Evolutionary conservation across 179 eudicot genomes (phyloP).

Genomic region (Silene noctiflora): DNA sequence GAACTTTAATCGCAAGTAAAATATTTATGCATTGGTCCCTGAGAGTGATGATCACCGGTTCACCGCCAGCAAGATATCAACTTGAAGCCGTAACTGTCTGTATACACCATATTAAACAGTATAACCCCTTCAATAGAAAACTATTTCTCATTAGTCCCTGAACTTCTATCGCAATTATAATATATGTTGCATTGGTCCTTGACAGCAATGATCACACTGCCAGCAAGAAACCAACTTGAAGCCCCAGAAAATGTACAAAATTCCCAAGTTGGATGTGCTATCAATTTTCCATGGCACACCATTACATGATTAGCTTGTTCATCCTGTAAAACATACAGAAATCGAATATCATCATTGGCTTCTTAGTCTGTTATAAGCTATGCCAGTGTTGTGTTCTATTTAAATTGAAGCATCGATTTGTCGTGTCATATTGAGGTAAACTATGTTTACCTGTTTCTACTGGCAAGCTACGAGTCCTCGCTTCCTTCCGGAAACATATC

Average conservation of each 20-base stretch:
- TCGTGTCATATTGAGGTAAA: not conserved
- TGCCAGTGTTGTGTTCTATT: no score
- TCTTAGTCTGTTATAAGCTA: not conserved
- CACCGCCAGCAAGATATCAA: not conserved
- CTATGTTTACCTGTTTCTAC: conserved; percentile 24
- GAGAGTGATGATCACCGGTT: not conserved
- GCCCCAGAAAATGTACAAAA: conserved; percentile 3
- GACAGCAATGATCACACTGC: not conserved
- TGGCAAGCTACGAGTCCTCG: conserved; percentile 22
- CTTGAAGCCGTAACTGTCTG: conserved; percentile 11
- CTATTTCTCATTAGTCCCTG: conserved; percentile 3
- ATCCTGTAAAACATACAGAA: conserved; percentile 18
- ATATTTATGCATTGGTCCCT: conserved; percentile 13
- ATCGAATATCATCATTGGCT: not conserved
- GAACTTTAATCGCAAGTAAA: conserved; percentile 10
- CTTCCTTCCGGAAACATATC: conserved; percentile 42
- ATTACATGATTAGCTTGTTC: conserved; percentile 17
- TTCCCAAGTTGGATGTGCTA: conserved; percentile 12
- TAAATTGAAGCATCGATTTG: no score
- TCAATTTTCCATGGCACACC: conserved; percentile 8
- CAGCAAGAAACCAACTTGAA: not conserved
- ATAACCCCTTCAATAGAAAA: conserved; percentile 1
- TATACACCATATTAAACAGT: not conserved
- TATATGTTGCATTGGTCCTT: conserved; percentile 16
- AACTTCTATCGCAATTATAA: conserved; percentile 18